Conservation (phyloP, 1,139 yeast genomes). For the Yamadazyma triangularis region DNA sequence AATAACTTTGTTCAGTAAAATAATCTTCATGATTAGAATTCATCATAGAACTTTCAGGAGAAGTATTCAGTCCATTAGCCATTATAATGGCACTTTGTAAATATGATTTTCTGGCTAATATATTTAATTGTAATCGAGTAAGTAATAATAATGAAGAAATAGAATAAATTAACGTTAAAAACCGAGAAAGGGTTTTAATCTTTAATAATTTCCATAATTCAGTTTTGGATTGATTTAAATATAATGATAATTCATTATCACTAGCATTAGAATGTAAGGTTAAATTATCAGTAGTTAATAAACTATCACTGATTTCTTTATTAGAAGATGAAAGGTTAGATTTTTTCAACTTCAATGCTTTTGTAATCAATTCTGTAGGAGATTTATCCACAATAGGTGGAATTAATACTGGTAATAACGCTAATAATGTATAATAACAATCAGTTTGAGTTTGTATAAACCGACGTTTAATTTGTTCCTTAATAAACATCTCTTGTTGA, state of each 20-base stretch:
- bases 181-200: constrained; percentile 67
- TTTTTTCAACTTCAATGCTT: constrained; percentile 63
- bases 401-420: constrained; percentile 74
- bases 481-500: constrained; percentile 70
- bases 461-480: constrained; percentile 70
- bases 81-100: constrained; percentile 71
- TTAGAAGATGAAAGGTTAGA: constrained; percentile 29
- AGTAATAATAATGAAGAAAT: constrained; percentile 67
- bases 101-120: constrained; percentile 82
- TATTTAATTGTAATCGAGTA: constrained; percentile 81
- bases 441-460: constrained; percentile 92
- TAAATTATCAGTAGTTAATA: constrained; percentile 39
- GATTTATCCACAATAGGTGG: constrained; percentile 58
- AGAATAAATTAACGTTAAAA: constrained; percentile 67
- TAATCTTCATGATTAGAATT: constrained; percentile 24
- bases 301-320: constrained; percentile 22
- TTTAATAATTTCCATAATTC: constrained; percentile 87
- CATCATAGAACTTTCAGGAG: background rate
- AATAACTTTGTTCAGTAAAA: constrained; percentile 73
- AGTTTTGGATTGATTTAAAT: constrained; percentile 51
- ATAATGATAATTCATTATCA: constrained; percentile 25
- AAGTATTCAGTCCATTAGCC: constrained; percentile 62
- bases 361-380: constrained; percentile 72
- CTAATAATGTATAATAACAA: constrained; percentile 78
- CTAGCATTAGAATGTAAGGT: constrained; percentile 28